These are phyloP conservation scores for Tetradesmus obliquus DNA, from an alignment of 139 green algal species.

Conservation along the genomic window DNA sequence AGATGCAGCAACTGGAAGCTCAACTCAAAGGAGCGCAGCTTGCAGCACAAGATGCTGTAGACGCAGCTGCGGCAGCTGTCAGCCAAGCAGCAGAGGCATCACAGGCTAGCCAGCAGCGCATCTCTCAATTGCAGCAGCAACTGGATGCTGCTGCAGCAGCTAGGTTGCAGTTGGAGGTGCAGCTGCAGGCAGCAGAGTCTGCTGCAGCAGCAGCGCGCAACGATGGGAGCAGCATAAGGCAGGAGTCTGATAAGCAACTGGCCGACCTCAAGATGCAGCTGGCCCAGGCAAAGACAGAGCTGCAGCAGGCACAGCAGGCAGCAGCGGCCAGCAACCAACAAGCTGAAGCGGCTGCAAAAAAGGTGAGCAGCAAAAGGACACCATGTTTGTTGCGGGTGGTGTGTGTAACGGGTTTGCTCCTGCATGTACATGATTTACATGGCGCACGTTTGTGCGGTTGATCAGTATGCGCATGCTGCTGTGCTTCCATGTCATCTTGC, in stretches of 20 bases:
- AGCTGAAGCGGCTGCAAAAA: neutral
- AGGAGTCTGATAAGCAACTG: conserved; percentile 34
- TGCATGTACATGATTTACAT: neutral
- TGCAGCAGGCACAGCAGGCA: conserved; percentile 1
- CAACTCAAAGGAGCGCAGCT: neutral
- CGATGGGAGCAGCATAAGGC: neutral
- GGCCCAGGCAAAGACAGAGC: neutral
- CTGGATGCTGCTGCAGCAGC: conserved; percentile 10
- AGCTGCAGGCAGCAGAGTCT: conserved; percentile 3
- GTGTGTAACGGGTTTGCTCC: neutral
- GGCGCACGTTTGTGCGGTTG: too few relatives aligned
- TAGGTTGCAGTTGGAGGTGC: neutral
- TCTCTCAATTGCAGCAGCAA: conserved; percentile 19
- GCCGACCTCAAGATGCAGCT: conserved; percentile 38
- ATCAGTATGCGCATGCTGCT: neutral
- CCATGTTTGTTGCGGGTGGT: neutral
- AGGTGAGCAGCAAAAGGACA: neutral
- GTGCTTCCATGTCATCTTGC: neutral
- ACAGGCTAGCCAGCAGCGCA: neutral
- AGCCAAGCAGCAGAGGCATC: neutral
- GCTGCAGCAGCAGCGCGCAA: neutral
- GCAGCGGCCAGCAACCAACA: neutral
- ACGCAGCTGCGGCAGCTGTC: neutral
- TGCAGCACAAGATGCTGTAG: neutral
- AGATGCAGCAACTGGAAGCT: conserved; percentile 7